Base-by-base conservation (phyloP, 805 yeast species). In the Pichia eremophila region DNA sequence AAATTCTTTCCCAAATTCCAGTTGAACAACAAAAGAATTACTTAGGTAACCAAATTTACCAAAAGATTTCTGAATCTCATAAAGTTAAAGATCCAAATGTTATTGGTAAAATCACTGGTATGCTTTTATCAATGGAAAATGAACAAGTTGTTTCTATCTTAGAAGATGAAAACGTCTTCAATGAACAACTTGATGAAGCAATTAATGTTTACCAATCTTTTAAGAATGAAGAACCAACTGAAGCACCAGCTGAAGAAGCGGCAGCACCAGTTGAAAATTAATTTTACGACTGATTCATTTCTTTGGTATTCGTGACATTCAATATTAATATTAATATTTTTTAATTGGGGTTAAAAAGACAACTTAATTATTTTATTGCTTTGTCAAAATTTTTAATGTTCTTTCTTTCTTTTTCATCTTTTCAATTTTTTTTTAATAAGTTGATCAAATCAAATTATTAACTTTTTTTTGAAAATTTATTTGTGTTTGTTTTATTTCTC, bases 61-160 rank as follows among this genome's bases (percentile, higher is more conserved):
- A 95, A 65, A 86, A 82, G 79, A 85, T 93, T 63, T 81, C 83
- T 56, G 81, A 89, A 57, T 81, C 86, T 54, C 89, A 87, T 63
- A 85, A 85, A 73, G 87, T 90, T 61, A 81, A 81, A 60, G 95
- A 89, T 65, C 85, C 84, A 50, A 96, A 89, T 72, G 88, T 95
- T 63, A 97, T 97, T 58, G 96, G 96, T 74, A 91, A 90, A 77
- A 87, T 93, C 68, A 93, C 99, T 57, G 97, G 98, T 75, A 93
- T 93, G 98, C 81, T 93, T 75, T 79, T 93, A 65, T 96, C 90
- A 67, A 81, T 91, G 81, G 95, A 89, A 65, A 86, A 85, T 71
- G 80, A 80, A 63, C 96, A 91, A 73, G 85, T 93, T 61, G 72
- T 90, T 63, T 84, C 85, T 53, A 77, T 91, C 68, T 79, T 88